These are phyloP conservation scores for Botryotinia globosa DNA, from an alignment of 2,329 filamentous ascomycete genomes.

Conservation along the genomic window DNA sequence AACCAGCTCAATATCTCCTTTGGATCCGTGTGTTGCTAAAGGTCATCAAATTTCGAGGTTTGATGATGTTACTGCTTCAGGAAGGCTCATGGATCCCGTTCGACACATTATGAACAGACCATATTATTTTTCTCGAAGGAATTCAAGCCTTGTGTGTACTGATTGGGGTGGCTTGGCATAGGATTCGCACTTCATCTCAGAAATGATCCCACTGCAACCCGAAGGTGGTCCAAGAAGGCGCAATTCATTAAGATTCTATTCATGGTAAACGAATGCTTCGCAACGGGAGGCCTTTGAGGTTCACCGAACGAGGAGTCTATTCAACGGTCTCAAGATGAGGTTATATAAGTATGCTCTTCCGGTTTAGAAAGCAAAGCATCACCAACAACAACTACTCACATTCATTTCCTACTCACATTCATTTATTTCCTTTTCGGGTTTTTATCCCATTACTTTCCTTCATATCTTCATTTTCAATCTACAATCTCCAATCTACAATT, in stretches of 20 bases:
- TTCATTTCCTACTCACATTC: slow-evolving; percentile 18
- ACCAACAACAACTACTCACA: slow-evolving; percentile 22
- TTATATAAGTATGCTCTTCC: slow-evolving; percentile 17
- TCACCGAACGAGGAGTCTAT: neutral
- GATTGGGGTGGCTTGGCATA: slow-evolving; percentile 13
- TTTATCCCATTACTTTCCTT: slow-evolving; percentile 21
- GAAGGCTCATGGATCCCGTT: neutral
- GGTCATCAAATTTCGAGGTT: neutral
- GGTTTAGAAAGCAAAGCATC: neutral
- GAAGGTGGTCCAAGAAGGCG: slow-evolving; percentile 8
- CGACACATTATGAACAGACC: neutral
- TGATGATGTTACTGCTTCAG: neutral
- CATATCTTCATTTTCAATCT: slow-evolving; percentile 12
- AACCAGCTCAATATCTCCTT: neutral
- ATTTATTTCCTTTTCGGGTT: slow-evolving; percentile 16
- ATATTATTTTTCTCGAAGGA: neutral
- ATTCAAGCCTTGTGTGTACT: neutral
- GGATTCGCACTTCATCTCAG: slow-evolving; percentile 12
- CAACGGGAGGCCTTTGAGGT: neutral
- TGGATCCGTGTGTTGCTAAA: neutral
- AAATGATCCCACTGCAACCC: slow-evolving; percentile 11
- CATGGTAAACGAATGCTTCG: neutral
- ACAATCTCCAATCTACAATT: neutral
- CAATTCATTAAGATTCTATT: slow-evolving; percentile 14
- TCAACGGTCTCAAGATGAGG: neutral